Evolutionary conservation across 805 yeast species (phyloP), one percentile per base, ranked within the genome.

Genomic region (Ogataea siamensis): DNA sequence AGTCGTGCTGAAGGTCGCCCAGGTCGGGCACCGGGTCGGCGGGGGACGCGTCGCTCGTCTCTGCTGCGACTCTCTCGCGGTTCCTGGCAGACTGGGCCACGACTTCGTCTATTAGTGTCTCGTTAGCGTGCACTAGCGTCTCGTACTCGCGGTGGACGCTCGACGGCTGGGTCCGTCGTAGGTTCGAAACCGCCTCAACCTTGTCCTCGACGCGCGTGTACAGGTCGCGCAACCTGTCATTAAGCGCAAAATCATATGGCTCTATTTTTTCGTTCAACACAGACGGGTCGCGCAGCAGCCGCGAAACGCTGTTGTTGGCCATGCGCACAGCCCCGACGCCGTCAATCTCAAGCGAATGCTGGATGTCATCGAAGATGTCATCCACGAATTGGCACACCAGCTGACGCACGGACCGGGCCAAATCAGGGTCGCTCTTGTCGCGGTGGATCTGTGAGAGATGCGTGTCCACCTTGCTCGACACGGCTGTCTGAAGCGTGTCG

Each of bases 241-340:
- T 81, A 42, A 83, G 58, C 13, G 71, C 78, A 26, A 72, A 60
- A 53, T 86, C 91, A 57, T 82, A 83, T 1, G 89, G 87, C 54
- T 82, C 93, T 7, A 78, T 70, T 40, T 71, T 71, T 40, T 49
- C 53, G 37, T 49, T 44, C 15, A 52, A 28, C 42, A 45, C 25
- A 5, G 53, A 50, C 2, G 50, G 46, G 35, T 39, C 44, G 7
- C 28, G 37, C 28, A 48, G 32, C n/a, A 50, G 39, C 9, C 40
- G 41, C 3, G 32, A 26, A 5, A 54, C 27, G 20, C 36, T 32
- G 5, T 20, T 13, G 32, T 28, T 11, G 21, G 15, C 28, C 28
- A 27, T 11, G 15, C 22, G 30, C 45, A 46, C 19, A 33, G 42
- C 16, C 46, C 43, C 17, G 50, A 61, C 70, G 5, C 85, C 89